Conservation (phyloP, 352 stramenopile genomes). For the Blastocystis hominis region DNA sequence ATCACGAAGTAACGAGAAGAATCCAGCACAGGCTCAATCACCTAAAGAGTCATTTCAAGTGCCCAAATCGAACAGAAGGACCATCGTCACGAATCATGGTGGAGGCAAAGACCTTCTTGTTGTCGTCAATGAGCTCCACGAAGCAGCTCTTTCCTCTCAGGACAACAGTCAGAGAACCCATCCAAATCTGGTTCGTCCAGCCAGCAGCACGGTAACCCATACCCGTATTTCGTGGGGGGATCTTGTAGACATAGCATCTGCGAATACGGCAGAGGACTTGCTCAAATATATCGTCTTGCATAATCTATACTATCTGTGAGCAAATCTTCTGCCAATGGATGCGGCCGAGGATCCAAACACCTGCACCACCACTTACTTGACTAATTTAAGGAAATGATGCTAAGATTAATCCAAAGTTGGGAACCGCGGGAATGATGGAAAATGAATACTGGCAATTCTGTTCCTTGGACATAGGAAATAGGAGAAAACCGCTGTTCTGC, state of each 20-base stretch:
- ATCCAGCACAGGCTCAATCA: slow-evolving; percentile 47
- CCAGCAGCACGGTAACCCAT: slow-evolving; percentile 56
- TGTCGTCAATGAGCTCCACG: slow-evolving; percentile 29
- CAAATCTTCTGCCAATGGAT: no score
- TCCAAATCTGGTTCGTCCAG: slow-evolving; percentile 28
- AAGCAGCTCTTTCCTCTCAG: neutral
- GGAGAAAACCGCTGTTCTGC: no score
- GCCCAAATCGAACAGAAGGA: neutral
- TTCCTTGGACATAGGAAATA: no score
- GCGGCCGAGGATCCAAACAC: no score
- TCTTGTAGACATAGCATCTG: slow-evolving; percentile 54
- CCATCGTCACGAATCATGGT: slow-evolving; percentile 39
- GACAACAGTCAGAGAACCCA: neutral
- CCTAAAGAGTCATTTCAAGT: neutral
- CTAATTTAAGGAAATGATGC: no score
- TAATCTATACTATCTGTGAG: neutral
- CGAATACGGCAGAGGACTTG: slow-evolving; percentile 23
- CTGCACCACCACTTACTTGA: no score
- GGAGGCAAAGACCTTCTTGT: slow-evolving; percentile 25
- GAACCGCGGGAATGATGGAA: no score
- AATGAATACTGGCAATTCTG: no score
- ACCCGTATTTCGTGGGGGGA: slow-evolving; percentile 38
- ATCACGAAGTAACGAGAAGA: slow-evolving; percentile 54
- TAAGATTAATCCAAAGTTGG: no score
- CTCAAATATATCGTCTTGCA: slow-evolving; percentile 42